Percentiles rank a stretch among this genome's conserved stretches.
These are phyloP conservation scores for Backusella liffmaniae DNA, from an alignment of 192 early-diverging fungal genomes.

Conservation along the genomic window DNA sequence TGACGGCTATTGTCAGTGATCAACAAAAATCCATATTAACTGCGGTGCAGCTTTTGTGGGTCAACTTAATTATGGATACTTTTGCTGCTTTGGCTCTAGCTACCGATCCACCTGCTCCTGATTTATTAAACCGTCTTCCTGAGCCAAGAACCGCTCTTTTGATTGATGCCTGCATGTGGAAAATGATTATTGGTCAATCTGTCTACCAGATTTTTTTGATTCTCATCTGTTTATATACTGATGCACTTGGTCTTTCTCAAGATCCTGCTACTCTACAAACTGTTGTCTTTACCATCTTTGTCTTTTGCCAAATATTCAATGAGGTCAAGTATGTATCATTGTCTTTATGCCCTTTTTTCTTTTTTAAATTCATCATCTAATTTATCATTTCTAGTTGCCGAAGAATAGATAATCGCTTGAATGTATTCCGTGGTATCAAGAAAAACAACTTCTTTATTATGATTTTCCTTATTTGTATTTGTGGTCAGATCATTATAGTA, in stretches of 20 bases:
- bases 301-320: constrained; percentile 89
- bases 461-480: constrained; percentile 73
- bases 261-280: constrained; percentile 55
- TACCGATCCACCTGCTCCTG: constrained; percentile 86
- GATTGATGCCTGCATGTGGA: constrained; percentile 90
- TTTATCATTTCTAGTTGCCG: constrained; percentile 52
- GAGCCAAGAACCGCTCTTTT: constrained; percentile 77
- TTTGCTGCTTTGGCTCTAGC: constrained; percentile 96
- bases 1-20: constrained; percentile 64
- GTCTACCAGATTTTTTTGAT: constrained; percentile 84
- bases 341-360: not conserved
- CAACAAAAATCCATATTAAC: constrained; percentile 80
- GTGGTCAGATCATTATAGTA: constrained; percentile 89
- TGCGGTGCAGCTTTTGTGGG: constrained; percentile 96
- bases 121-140: constrained; percentile 82
- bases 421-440: constrained; percentile 81
- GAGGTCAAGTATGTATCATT: constrained; percentile 67
- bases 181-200: constrained; percentile 90
- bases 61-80: constrained; percentile 99
- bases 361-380: not conserved
- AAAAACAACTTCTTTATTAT: constrained; percentile 77
- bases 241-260: constrained; percentile 50
- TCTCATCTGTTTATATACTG: constrained; percentile 65
- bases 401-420: constrained; percentile 71
- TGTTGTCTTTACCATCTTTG: constrained; percentile 89